Evolutionary conservation across 2,329 filamentous ascomycete genomes (phyloP).

Genomic region (Aureobasidium sp.): DNA sequence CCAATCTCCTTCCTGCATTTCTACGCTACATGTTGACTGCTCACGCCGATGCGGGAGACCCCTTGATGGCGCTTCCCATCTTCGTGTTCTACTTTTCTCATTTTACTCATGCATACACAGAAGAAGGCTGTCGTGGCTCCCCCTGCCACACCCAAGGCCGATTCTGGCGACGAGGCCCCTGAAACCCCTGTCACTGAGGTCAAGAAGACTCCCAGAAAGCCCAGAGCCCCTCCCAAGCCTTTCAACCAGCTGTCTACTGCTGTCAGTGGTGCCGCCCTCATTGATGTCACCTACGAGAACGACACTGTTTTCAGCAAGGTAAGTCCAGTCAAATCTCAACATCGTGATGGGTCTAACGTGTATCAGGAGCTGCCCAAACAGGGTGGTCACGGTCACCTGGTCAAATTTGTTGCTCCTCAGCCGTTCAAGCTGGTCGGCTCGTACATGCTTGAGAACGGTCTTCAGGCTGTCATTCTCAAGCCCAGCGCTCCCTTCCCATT

Average conservation of each 20-base stretch:
- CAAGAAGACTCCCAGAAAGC: slow-evolving; percentile 19
- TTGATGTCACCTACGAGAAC: slow-evolving; percentile 24
- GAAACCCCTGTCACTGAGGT: background rate
- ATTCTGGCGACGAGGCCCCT: slow-evolving; percentile 11
- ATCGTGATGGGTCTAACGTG: background rate
- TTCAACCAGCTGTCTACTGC: slow-evolving; percentile 17
- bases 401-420: slow-evolving; percentile 27
- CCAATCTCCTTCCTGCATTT: background rate
- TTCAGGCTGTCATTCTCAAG: slow-evolving; percentile 30
- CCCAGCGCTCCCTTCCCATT: slow-evolving; percentile 30
- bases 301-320: slow-evolving; percentile 19
- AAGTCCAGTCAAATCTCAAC: background rate
- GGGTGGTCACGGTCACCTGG: slow-evolving; percentile 22
- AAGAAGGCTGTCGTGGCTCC: slow-evolving; percentile 11
- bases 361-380: slow-evolving; percentile 16
- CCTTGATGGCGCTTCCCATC: background rate
- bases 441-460: slow-evolving; percentile 27
- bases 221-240: background rate
- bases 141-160: slow-evolving; percentile 16
- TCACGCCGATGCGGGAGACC: no score
- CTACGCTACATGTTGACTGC: background rate
- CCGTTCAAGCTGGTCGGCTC: slow-evolving; percentile 29
- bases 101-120: background rate
- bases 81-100: background rate
- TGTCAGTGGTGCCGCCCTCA: slow-evolving; percentile 16